Base-by-base conservation (phyloP, 2,329 filamentous ascomycete genomes). In the Pyrenophora teres region DNA sequence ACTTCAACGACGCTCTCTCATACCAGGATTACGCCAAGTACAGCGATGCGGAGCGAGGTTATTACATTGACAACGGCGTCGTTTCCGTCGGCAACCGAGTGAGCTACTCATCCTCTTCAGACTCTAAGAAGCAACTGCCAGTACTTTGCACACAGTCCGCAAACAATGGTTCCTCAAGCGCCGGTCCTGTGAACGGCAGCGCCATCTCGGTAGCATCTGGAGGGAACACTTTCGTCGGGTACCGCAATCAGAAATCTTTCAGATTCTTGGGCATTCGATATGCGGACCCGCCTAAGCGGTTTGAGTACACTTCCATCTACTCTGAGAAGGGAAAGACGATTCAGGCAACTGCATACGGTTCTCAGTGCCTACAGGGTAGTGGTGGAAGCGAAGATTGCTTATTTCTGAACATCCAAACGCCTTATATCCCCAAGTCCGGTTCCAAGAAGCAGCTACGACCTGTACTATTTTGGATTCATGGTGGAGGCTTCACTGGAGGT, bases 401-500 rank as follows among this genome's bases (percentile, higher is more conserved):
- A 3, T 78, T 78, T 51, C 49, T 81, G 46, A 80, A 81, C 52
- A 79, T 82, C 10, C 76, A 79, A 50, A 78, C 79, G 0, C 67
- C 68, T 7, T 67, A 68, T 15, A 62, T 71, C n/a, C 67, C 68
- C 15, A 78, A 74, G 32, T 59, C 64, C 9, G 73, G 70, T 4
- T 74, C 67, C 3, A 74, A 72, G 46, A 66, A 64, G 13, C 62
- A 75, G 2, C 68, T 81, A 4, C 72, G 75, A 27, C 77, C 80
- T 0, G 80, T 83, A 0, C 68, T 81, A 40, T 77, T 82, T 52
- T 80, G 76, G 69, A 81, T 82, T 16, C 77, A 81, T 42, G 83
- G 83, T 3, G 83, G 83, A 19, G 83, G 80, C 5, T 85, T 84
- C 54, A 80, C 77, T 0, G 72, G 76, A 6, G 83, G 83, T 1